Conservation (phyloP, 2,329 filamentous ascomycete species). For the Achaetomium macrosporum region DNA sequence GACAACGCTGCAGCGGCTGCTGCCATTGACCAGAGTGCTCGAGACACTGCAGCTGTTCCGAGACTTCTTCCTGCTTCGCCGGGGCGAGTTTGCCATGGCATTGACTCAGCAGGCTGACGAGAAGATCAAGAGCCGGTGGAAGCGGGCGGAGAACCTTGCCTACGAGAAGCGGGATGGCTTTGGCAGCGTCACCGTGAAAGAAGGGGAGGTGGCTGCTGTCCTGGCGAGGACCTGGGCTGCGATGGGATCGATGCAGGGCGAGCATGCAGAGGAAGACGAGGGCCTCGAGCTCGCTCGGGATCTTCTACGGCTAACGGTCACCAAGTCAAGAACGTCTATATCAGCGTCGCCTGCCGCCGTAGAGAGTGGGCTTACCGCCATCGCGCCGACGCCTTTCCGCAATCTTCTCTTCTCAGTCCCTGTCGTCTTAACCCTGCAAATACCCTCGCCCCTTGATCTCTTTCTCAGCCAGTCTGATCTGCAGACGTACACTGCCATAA, state of each 20-base stretch:
- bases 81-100: constrained; percentile 86
- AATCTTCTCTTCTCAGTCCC: constrained; percentile 78
- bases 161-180: constrained; percentile 54
- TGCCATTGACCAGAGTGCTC: constrained; percentile 71
- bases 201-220: constrained; percentile 75
- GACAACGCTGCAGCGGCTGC: constrained; percentile 72
- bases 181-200: constrained; percentile 66
- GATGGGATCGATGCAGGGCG: constrained; percentile 66
- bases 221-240: constrained; percentile 73
- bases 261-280: constrained; percentile 72
- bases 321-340: constrained; percentile 41
- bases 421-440: constrained; percentile 62
- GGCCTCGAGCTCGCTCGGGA: constrained; percentile 76
- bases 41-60: constrained; percentile 72
- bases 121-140: constrained; percentile 68
- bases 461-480: constrained; percentile 75
- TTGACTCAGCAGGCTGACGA: constrained; percentile 81
- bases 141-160: constrained; percentile 52
- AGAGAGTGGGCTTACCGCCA: constrained; percentile 28
- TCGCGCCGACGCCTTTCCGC: constrained; percentile 58
- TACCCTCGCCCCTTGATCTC: constrained; percentile 76
- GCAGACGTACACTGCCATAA: constrained; percentile 74
- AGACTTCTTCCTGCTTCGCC: constrained; percentile 79
- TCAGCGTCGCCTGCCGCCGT: constrained; percentile 33
- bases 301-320: constrained; percentile 61